Base-by-base conservation (phyloP, 1,284 basidiomycete genomes). In the Kalmanozyma brasiliensis region DNA sequence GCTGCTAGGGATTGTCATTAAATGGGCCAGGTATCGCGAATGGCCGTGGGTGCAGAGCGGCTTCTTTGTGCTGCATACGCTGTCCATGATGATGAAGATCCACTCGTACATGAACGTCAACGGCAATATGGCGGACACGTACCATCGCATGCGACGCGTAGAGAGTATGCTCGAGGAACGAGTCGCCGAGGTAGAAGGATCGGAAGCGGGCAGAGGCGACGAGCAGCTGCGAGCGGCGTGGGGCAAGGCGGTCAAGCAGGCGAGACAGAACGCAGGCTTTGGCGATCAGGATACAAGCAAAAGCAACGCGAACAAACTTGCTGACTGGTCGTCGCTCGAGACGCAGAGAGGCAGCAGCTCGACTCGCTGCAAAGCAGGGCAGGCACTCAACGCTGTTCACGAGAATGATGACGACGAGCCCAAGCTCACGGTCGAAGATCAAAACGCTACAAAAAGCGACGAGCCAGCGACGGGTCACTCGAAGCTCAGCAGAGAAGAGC, bases 11-110 rank as follows among this genome's bases (percentile, higher is more conserved):
- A 17, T 34, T 4, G 80, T 81, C n/a, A 76, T 80, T 65, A 64
- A 73, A 32, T 82, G 79, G 79, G 64, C 69, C 4, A 56, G 66
- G 24, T 70, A 73, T 22, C 43, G 78, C 37, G 87, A 93, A 73
- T 98, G 94, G 94, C 93, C 93, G 34, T 97, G 95, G 94, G 94
- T 98, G 1, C 95, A 98, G 82, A 93, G 93, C 0, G 94, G 94
- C 8, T 98, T 94, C 84, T 86, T 98, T 49, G 94, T 93, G 0
- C 84, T 98, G n/a, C 95, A 94, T 82, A 88, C 90, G 13, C 84
- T 96, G 8, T 87, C 90, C 55, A 90, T 95, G 89, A 88, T 95
- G 74, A 96, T 96, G 93, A 96, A 96, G 83, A 85, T 96, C 86
- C 94, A 98, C 84, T 96, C 93, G 16, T 98, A 98, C 83, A 88